Conservation (phyloP, 192 early-diverging fungal genomes). For the Rhizophagus sp. region DNA sequence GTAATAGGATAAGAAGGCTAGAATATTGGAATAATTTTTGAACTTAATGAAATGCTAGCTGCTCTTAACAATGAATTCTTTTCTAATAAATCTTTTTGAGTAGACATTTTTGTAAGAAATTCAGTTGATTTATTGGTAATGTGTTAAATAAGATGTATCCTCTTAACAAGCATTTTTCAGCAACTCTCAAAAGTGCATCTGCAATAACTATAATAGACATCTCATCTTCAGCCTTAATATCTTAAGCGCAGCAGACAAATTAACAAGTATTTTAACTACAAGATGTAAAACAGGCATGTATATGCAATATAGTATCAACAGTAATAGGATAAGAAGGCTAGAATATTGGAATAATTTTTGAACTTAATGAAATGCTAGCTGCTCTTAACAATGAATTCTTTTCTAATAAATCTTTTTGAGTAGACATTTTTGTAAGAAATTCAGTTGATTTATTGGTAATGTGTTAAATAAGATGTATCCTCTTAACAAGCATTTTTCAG, state of each 20-base stretch:
- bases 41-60: conserved; percentile 94
- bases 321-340: conserved; percentile 89
- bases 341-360: conserved; percentile 99
- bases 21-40: conserved; percentile 99
- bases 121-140: conserved; percentile 87
- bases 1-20: conserved; percentile 89
- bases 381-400: conserved; percentile 89
- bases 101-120: conserved; percentile 89
- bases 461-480: conserved; percentile 94
- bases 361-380: conserved; percentile 94
- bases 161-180: too few species aligned
- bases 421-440: conserved; percentile 89
- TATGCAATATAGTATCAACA: conserved; percentile 91
- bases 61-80: conserved; percentile 89
- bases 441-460: conserved; percentile 87
- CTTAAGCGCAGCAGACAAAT: too few species aligned
- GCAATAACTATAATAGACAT: too few species aligned
- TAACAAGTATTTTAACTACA: too few species aligned
- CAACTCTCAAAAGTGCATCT: too few species aligned
- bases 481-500: conserved; percentile 93
- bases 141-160: conserved; percentile 94
- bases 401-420: conserved; percentile 57
- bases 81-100: conserved; percentile 81
- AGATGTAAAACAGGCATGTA: too few species aligned
- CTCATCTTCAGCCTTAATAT: too few species aligned